Base-by-base conservation (phyloP, 2,329 filamentous ascomycete genomes). In the Decorospora gaudefroyi region DNA sequence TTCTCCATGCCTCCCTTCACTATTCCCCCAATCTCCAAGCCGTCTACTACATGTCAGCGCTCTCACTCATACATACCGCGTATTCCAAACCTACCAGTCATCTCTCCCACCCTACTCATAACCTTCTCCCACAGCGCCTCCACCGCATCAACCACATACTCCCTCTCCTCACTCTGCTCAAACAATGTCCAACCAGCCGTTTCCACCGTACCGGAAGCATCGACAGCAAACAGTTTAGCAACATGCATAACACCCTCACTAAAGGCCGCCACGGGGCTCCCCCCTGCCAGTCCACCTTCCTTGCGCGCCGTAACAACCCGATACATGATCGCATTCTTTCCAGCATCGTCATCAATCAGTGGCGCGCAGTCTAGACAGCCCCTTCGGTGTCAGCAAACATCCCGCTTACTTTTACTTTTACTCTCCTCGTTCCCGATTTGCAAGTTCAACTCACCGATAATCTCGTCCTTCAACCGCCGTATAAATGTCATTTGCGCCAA, bases 141-240 rank as follows among this genome's bases (percentile, higher is more conserved):
- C 10, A 49, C 18, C n/a, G 37, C 46, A 38, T 49, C 42, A 12
- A 32, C 22, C 16, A 46, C 4, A 12, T 16, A 29, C 23, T 49
- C 46, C 21, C 3, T 23, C n/a, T 40, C 22, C 7, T 1, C 4
- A 7, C 42, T 42, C 32, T 38, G 17, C 16, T 34, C 36, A 19
- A 49, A 3, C 11, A 46, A 21, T 11, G 18, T 18, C 26, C 26
- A 25, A 9, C 17, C 22, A 19, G n/a, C n/a, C n/a, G n/a, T 34
- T 23, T 10, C 22, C 7, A 6, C 10, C 7, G 11, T 7, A 26
- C 10, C 7, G 13, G 9, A 12, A 12, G 3, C 16, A 23, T 13
- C 15, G 16, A 22, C 8, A 15, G 23, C 46, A 13, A 49, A 12
- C 1, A 49, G 22, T 13, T 13, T 35, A 25, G 46, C 27, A 0